Conservation (phyloP, 164 flowering plant genomes). For the Euptelea pleiosperma region DNA sequence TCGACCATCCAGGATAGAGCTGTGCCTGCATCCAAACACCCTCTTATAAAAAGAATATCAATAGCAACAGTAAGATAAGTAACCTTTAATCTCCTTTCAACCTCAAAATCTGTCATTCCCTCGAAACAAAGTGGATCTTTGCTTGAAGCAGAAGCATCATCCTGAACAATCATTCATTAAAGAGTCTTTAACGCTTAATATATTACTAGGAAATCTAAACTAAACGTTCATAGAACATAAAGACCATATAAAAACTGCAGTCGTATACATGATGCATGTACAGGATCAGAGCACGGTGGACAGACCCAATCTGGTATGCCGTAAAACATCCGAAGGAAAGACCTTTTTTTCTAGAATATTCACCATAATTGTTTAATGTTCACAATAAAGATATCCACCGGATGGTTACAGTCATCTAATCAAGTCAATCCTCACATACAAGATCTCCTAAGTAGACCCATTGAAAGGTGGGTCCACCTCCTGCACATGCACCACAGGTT, state of each 20-base stretch:
- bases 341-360: not conserved
- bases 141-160: conserved; percentile 60
- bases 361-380: not conserved
- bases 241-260: not conserved
- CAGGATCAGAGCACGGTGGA: not conserved
- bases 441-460: too few relatives aligned
- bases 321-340: too few relatives aligned
- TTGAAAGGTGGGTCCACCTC: not conserved
- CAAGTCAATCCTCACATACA: not conserved
- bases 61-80: conserved; percentile 7
- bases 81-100: conserved; percentile 87
- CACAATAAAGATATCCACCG: not conserved
- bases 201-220: too few relatives aligned
- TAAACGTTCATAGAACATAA: conserved; percentile 2
- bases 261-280: not conserved
- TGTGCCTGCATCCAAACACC: not conserved
- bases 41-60: not conserved
- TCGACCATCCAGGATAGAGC: not conserved
- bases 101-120: conserved; percentile 85
- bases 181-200: too few relatives aligned
- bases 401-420: not conserved
- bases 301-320: not conserved
- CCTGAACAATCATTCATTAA: conserved; percentile 48
- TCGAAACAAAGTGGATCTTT: conserved; percentile 69
- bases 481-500: not conserved